Percentiles rank a stretch among this genome's conserved stretches.
These are phyloP conservation scores for Aspergillus ostianus DNA, from an alignment of 495 filamentous ascomycete species.

Conservation along the genomic window DNA sequence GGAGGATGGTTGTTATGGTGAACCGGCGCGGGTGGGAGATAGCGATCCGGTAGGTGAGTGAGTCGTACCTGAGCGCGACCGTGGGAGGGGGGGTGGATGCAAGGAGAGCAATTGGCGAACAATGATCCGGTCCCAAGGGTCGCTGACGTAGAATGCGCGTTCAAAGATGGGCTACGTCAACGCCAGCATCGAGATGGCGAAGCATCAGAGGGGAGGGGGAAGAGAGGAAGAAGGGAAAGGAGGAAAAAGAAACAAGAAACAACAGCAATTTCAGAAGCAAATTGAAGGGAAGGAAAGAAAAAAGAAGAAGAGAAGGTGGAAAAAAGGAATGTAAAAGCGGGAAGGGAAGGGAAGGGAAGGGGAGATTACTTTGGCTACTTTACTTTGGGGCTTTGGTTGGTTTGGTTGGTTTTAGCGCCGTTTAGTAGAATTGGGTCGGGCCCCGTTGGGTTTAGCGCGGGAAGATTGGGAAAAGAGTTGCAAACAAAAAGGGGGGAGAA, in stretches of 20 bases:
- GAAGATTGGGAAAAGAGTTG: too few species aligned
- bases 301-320: conserved; percentile 2
- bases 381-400: too few species aligned
- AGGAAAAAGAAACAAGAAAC: not conserved
- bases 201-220: conserved; percentile 22
- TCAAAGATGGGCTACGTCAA: conserved; percentile 27
- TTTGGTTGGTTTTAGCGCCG: not conserved
- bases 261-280: conserved; percentile 1
- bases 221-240: conserved; percentile 10
- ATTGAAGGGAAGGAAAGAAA: conserved; percentile 14
- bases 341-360: conserved; percentile 29
- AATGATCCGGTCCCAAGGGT: conserved; percentile 31
- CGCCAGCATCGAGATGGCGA: conserved; percentile 33
- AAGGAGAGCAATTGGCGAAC: conserved; percentile 29
- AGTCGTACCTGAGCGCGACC: conserved; percentile 35
- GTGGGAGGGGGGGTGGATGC: conserved; percentile 29
- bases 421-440: not conserved
- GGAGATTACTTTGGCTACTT: conserved; percentile 10
- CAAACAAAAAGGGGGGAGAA: not conserved
- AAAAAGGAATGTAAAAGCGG: conserved; percentile 14
- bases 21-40: conserved; percentile 5
- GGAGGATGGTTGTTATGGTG: conserved; percentile 12
- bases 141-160: conserved; percentile 24
- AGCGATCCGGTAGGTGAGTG: not conserved
- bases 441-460: not conserved